Percentiles rank a stretch among this genome's conserved stretches.
These are phyloP conservation scores for Alternaria rosae DNA, from an alignment of 2,329 filamentous ascomycete species.

Conservation along the genomic window DNA sequence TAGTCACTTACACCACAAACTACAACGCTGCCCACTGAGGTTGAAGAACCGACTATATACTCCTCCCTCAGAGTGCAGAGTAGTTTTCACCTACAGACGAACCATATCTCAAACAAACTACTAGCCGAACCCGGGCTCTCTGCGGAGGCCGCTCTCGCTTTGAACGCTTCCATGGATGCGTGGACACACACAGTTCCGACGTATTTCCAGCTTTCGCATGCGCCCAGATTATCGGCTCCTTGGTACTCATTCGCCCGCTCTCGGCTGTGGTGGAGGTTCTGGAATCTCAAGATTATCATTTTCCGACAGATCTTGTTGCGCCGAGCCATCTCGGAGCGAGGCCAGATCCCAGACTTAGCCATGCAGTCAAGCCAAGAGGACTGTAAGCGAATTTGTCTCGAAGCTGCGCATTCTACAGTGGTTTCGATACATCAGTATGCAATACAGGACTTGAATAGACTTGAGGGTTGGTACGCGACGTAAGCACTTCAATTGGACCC, in stretches of 20 bases:
- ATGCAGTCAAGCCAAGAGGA: slow-evolving; percentile 30
- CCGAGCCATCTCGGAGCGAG: slow-evolving; percentile 30
- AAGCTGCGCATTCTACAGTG: slow-evolving; percentile 34
- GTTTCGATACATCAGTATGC: slow-evolving; percentile 34
- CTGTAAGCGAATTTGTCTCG: slow-evolving; percentile 32
- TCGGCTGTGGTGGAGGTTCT: slow-evolving; percentile 35
- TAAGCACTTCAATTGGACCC: slow-evolving; percentile 12
- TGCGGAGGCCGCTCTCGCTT: slow-evolving; percentile 32
- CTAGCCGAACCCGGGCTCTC: slow-evolving; percentile 34
- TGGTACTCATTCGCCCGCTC: slow-evolving; percentile 34
- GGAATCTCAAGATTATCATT: slow-evolving; percentile 37
- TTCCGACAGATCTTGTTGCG: slow-evolving; percentile 35
- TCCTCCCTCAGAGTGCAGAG: slow-evolving; percentile 32
- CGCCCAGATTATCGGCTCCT: slow-evolving; percentile 14
- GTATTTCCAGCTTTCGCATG: slow-evolving; percentile 25
- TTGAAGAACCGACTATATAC: slow-evolving; percentile 28
- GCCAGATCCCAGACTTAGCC: slow-evolving; percentile 25
- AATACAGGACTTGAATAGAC: slow-evolving; percentile 24
- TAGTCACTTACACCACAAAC: slow-evolving; percentile 35
- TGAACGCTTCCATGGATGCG: slow-evolving; percentile 25
- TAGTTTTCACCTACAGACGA: slow-evolving; percentile 33
- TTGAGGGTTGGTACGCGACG: slow-evolving; percentile 39
- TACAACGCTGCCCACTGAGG: slow-evolving; percentile 22
- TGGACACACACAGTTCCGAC: slow-evolving; percentile 27
- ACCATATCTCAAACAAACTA: slow-evolving; percentile 33